phyloP scores from a whole-genome alignment of 2,329 filamentous ascomycete species.

The Ophiostoma himal-ulmi region DNA sequence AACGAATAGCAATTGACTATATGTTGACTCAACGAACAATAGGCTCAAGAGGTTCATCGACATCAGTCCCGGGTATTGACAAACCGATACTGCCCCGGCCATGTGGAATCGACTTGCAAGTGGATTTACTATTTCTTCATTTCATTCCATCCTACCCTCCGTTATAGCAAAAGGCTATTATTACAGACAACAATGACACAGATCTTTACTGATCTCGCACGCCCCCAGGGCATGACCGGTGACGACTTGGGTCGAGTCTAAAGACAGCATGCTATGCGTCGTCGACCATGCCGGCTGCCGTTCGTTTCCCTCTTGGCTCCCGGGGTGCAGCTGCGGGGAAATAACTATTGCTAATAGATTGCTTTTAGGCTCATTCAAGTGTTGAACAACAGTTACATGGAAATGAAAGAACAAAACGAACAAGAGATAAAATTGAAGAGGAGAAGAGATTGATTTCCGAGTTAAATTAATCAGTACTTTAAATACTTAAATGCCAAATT shows the following conservation, averaged over 20 bases:
- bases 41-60: background rate
- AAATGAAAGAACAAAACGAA: background rate
- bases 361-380: background rate
- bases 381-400: background rate
- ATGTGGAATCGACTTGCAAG: background rate
- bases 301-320: background rate
- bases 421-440: background rate
- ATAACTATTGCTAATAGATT: background rate
- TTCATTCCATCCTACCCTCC: background rate
- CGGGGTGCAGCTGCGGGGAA: constrained; percentile 8
- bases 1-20: background rate
- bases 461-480: background rate
- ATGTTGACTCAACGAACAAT: background rate
- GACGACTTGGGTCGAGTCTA: background rate
- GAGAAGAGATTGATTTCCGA: background rate
- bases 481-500: background rate
- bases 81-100: constrained; percentile 9
- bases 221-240: background rate
- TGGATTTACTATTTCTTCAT: background rate
- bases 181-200: constrained; percentile 1
- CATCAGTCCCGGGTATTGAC: constrained; percentile 19
- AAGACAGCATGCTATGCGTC: background rate
- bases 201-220: background rate
- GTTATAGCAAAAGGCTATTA: background rate
- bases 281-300: background rate